Conservation (phyloP, 805 yeast genomes). For the Metschnikowia drakensbergensis region DNA sequence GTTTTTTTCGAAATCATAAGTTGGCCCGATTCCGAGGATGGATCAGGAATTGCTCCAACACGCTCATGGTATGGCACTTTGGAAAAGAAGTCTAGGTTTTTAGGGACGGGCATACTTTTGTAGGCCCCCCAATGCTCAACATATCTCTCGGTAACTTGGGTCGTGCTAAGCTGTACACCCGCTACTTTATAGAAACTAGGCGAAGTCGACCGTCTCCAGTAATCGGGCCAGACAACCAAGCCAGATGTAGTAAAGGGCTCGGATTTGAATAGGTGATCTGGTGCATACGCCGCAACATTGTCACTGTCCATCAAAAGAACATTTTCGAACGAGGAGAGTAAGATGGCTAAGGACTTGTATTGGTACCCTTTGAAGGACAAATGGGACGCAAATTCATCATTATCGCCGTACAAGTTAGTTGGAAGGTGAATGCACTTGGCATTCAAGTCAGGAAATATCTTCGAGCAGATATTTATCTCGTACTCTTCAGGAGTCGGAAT, state of each 20-base stretch:
- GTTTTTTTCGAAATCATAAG: slow-evolving; percentile 52
- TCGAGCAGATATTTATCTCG: slow-evolving; percentile 55
- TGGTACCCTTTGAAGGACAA: slow-evolving; percentile 44
- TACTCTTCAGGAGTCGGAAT: slow-evolving; percentile 69
- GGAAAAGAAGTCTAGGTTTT: slow-evolving; percentile 7
- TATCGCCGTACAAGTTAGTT: slow-evolving; percentile 22
- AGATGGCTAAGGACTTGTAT: slow-evolving; percentile 40
- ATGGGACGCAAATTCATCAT: slow-evolving; percentile 19
- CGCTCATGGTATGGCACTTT: slow-evolving; percentile 56
- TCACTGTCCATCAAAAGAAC: slow-evolving; percentile 74
- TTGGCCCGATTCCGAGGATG: slow-evolving; percentile 70
- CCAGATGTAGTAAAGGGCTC: slow-evolving; percentile 55
- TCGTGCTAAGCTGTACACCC: slow-evolving; percentile 38
- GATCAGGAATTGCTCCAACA: slow-evolving; percentile 64
- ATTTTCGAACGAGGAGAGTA: slow-evolving; percentile 56
- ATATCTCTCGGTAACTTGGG: slow-evolving; percentile 30
- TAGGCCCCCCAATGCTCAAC: slow-evolving; percentile 23
- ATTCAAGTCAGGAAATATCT: slow-evolving; percentile 35
- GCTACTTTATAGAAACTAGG: slow-evolving; percentile 71
- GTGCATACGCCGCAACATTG: slow-evolving; percentile 63
- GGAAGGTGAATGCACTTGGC: slow-evolving; percentile 40
- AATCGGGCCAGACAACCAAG: slow-evolving; percentile 78
- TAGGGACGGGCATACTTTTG: slow-evolving; percentile 7
- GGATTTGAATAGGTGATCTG: slow-evolving; percentile 54
- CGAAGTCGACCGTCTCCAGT: slow-evolving; percentile 79